These are phyloP conservation scores for Pseudopyrenochaeta lycopersici DNA, from an alignment of 2,329 filamentous ascomycete genomes.

Conservation along the genomic window DNA sequence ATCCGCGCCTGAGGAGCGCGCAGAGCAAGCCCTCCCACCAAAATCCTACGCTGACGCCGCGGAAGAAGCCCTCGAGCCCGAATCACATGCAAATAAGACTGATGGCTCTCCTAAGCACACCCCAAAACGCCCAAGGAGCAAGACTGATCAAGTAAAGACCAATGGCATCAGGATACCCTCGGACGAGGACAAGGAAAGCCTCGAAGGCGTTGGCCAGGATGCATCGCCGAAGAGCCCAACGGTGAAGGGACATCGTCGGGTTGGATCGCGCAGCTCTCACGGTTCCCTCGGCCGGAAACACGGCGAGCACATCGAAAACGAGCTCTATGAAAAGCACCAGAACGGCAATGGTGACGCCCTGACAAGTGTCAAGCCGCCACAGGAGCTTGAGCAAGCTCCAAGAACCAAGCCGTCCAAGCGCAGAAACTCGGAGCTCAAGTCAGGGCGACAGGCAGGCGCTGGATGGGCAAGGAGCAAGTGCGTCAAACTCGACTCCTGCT, in stretches of 20 bases:
- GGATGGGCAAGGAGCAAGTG: constrained; percentile 62
- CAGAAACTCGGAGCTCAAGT: constrained; percentile 56
- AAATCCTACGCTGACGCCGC: constrained; percentile 57
- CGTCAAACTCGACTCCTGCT: constrained; percentile 7
- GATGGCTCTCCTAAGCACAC: constrained; percentile 23
- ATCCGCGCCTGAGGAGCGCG: constrained; percentile 50
- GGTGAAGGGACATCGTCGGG: constrained; percentile 36
- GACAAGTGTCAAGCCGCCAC: constrained; percentile 54
- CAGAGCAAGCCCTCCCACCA: constrained; percentile 49
- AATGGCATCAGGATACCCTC: constrained; percentile 21
- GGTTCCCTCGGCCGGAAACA: constrained; percentile 41
- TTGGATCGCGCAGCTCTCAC: constrained; percentile 40
- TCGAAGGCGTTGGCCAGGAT: constrained; percentile 45
- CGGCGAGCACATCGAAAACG: constrained; percentile 28
- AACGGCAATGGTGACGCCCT: constrained; percentile 57
- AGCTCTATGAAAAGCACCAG: constrained; percentile 56
- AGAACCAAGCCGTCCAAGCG: constrained; percentile 42
- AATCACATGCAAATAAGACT: constrained; percentile 31
- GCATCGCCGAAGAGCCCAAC: constrained; percentile 44
- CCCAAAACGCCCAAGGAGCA: constrained; percentile 8
- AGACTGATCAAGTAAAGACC: constrained; percentile 17
- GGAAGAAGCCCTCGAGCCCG: constrained; percentile 40
- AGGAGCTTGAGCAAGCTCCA: constrained; percentile 47
- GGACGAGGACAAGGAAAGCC: constrained; percentile 22
- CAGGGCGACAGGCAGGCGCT: constrained; percentile 62